Evolutionary conservation across 306 rosid genomes (phyloP), one percentile per base, ranked within the genome.

Genomic region (Vigna hirtella): DNA sequence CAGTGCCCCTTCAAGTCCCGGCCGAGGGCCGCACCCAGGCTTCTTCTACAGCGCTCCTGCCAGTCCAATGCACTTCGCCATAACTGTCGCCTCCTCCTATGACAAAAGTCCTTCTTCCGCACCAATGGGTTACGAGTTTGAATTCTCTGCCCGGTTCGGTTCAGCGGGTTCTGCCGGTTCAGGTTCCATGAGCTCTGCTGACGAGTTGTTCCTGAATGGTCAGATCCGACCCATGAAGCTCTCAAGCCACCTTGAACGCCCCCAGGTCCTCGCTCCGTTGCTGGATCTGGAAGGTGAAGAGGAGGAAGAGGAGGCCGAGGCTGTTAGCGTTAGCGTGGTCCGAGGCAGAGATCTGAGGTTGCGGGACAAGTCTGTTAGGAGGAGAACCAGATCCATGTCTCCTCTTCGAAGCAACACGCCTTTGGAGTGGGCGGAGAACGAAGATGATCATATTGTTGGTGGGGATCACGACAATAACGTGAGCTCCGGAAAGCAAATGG

Each of bases 141-240:
- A 96, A 79, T 93, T 96, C 85, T 91, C 98, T 0, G 94, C 96
- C 3, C 78, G 97, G 59, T 90, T 88, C 48, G 91, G 90, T 1
- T 74, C 88, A 6, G 3, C 26, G 47, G 93, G 86, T 56, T 77
- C 89, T 0, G 66, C 55, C 6, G 76, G 56, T 0, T 52, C 89
- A 57, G 96, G 92, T 50, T 86, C 97, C 0, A 96, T 96, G 99
- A 93, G 88, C 81, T 93, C 97, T 0, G 99, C 98, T 0, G 98
- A 96, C 48, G 98, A 96, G 92, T 73, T 96, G 40, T 96, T 93
- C 86, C 76, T 96, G 17, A 91, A 93, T 66, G 99, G 99, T 4
- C 87, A 93, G 98, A 93, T 96, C 93, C 88, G 97, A 6, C 98
- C 99, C 48, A 93, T 96, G 98, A 96, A 91, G 79, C 93, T 91